phyloP scores from a whole-genome alignment of 2,329 filamentous ascomycete genomes.

The Colletotrichum plurivorum region DNA sequence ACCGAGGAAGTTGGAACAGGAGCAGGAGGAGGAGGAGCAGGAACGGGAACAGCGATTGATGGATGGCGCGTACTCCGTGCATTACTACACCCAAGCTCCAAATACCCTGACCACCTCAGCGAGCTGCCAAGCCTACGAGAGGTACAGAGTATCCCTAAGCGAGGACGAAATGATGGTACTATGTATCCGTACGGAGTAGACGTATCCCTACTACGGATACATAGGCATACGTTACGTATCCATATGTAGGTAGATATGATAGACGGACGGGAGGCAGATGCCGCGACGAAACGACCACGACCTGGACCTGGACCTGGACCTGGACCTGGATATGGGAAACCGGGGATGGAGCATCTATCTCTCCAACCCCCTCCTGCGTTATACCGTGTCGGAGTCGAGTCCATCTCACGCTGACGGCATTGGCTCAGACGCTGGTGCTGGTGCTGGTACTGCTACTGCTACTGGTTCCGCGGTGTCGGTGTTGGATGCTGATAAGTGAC shows the following conservation, averaged over 20 bases:
- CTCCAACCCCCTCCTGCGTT: neutral
- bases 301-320: too few relatives aligned
- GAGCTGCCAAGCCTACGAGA: too few relatives aligned
- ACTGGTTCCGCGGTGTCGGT: conserved; percentile 4
- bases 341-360: neutral
- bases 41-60: too few relatives aligned
- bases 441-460: neutral
- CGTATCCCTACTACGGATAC: too few relatives aligned
- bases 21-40: neutral
- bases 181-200: too few relatives aligned
- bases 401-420: neutral
- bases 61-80: too few relatives aligned
- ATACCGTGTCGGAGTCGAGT: neutral
- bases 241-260: too few relatives aligned
- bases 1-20: neutral
- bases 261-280: neutral
- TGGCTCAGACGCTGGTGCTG: neutral
- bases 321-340: too few relatives aligned
- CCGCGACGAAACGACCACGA: neutral
- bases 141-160: conserved; percentile 3
- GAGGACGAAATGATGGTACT: conserved; percentile 10
- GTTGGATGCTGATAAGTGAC: neutral
- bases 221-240: too few relatives aligned
- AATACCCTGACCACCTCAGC: too few relatives aligned
- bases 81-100: too few relatives aligned